Conservation (phyloP, 2,329 filamentous ascomycete species). For the Coleophoma eucalyptorum region DNA sequence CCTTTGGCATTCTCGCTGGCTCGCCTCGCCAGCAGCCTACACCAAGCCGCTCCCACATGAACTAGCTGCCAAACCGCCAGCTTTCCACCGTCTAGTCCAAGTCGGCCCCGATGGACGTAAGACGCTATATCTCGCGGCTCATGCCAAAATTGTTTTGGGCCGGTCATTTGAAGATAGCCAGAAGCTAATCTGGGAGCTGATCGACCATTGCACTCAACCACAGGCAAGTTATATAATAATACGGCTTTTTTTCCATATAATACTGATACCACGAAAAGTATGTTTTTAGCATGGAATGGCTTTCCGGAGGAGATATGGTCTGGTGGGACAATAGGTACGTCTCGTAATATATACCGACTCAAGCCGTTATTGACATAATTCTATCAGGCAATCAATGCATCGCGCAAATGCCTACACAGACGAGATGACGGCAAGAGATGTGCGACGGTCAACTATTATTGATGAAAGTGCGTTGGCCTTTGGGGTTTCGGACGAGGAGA, state of each 20-base stretch:
- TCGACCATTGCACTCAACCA: slow-evolving; percentile 19
- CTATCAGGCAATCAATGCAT: slow-evolving; percentile 19
- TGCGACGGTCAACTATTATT: slow-evolving; percentile 22
- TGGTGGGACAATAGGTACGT: slow-evolving; percentile 27
- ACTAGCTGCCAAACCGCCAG: slow-evolving; percentile 19
- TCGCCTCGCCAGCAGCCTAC: slow-evolving; percentile 43
- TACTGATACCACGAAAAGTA: slow-evolving; percentile 12
- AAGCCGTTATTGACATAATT: not conserved
- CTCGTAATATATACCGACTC: not conserved
- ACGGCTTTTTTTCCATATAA: not conserved
- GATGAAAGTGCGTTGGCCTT: slow-evolving; percentile 20
- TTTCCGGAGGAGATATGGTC: slow-evolving; percentile 21
- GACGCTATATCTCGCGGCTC: slow-evolving; percentile 22
- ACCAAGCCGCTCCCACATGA: slow-evolving; percentile 25
- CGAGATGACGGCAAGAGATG: slow-evolving; percentile 21
- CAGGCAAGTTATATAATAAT: not conserved
- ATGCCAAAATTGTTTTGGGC: slow-evolving; percentile 21
- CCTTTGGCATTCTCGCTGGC: slow-evolving; percentile 46
- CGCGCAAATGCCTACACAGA: slow-evolving; percentile 22
- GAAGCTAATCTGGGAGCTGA: slow-evolving; percentile 23
- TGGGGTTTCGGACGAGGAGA: slow-evolving; percentile 30
- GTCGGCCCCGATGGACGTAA: slow-evolving; percentile 18
- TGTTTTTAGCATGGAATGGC: slow-evolving; percentile 23
- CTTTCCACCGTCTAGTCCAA: slow-evolving; percentile 21
- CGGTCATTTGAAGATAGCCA: slow-evolving; percentile 18